These are phyloP conservation scores for Lathyrus oleraceus DNA, from an alignment of 306 rosid species.

Conservation along the genomic window DNA sequence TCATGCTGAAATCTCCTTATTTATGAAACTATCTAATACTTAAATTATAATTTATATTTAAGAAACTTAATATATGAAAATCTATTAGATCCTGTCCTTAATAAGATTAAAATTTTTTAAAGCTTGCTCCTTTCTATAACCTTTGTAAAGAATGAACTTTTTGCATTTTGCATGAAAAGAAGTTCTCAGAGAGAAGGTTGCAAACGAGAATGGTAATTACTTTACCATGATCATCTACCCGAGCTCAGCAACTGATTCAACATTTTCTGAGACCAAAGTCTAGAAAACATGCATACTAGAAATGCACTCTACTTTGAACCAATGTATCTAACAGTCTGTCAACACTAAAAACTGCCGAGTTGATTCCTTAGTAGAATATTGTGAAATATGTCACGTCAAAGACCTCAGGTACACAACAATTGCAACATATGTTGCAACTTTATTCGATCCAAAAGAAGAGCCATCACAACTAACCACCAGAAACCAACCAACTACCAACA, in stretches of 20 bases:
- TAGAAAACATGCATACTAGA: constrained; percentile 55
- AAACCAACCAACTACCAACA: constrained; percentile 66
- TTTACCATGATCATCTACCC: constrained; percentile 73
- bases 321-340: constrained; percentile 79
- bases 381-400: constrained; percentile 67
- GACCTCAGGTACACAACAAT: constrained; percentile 90
- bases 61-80: too few relatives aligned
- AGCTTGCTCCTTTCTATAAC: too few relatives aligned
- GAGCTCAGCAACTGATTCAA: constrained; percentile 79
- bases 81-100: too few relatives aligned
- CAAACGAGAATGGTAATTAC: constrained; percentile 78
- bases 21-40: too few relatives aligned
- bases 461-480: constrained; percentile 66
- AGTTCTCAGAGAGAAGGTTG: constrained; percentile 42
- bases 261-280: constrained; percentile 86
- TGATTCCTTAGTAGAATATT: constrained; percentile 46
- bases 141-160: too few relatives aligned
- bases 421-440: constrained; percentile 58
- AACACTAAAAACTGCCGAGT: constrained; percentile 58
- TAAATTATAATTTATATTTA: too few relatives aligned
- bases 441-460: constrained; percentile 42
- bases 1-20: too few relatives aligned
- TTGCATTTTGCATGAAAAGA: too few relatives aligned
- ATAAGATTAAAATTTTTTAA: too few relatives aligned
- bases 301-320: constrained; percentile 58